Evolutionary conservation across 78 protist genomes (phyloP).

Genomic region (Dictyostelium capitatum): DNA sequence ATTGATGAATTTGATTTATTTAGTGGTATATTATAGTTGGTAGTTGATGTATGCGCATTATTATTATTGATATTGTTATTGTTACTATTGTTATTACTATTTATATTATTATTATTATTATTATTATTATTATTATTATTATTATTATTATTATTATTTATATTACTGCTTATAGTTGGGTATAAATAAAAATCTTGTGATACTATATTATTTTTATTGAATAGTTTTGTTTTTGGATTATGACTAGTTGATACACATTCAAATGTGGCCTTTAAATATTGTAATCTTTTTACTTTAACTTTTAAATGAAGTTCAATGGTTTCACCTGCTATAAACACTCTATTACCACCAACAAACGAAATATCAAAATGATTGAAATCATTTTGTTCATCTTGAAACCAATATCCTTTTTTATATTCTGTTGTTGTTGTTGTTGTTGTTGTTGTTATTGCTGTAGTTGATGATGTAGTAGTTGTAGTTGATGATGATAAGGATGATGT

Average conservation of each 20-base stretch:
- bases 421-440: no score
- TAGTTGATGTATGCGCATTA: background rate
- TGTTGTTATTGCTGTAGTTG: background rate
- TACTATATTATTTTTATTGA: background rate
- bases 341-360: background rate
- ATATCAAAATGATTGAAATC: conserved; percentile 23
- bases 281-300: conserved; percentile 56
- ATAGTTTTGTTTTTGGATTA: background rate
- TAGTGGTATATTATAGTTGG: background rate
- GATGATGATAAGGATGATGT: no score
- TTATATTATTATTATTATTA: background rate
- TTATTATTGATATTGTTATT: background rate
- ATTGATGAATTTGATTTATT: background rate
- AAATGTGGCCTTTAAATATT: conserved; percentile 36
- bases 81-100: background rate
- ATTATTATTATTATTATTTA: background rate
- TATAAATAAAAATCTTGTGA: conserved; percentile 19
- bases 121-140: background rate
- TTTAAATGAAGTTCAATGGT: conserved; percentile 7
- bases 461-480: no score
- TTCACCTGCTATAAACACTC: conserved; percentile 46
- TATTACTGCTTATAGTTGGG: background rate
- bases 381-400: conserved; percentile 32
- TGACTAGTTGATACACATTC: conserved; percentile 41
- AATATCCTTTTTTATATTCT: conserved; percentile 12